Evolutionary conservation across 768 basidiomycete genomes (phyloP).

Genomic region (Boletus barrowsii): DNA sequence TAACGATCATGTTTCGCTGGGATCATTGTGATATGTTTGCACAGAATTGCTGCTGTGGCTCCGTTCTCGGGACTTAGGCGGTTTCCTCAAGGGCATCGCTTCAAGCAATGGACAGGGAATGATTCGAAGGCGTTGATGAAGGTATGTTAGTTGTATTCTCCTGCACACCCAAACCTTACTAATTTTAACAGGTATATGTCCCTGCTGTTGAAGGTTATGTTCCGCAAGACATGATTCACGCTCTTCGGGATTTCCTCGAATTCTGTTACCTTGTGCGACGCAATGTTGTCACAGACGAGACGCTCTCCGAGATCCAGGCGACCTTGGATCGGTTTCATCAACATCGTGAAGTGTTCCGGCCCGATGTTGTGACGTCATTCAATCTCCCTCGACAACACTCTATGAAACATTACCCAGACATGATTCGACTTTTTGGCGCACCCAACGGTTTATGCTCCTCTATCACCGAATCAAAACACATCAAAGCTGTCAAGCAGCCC

Average conservation of each 20-base stretch:
- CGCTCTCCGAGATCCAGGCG: background rate
- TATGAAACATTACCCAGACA: background rate
- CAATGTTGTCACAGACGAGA: background rate
- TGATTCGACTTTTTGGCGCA: background rate
- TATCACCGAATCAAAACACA: background rate
- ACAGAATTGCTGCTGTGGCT: too few relatives aligned
- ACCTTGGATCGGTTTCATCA: background rate
- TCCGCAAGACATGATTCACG: background rate
- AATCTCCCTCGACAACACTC: background rate
- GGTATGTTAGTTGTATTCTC: too few relatives aligned
- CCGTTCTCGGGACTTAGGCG: too few relatives aligned
- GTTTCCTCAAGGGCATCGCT: too few relatives aligned
- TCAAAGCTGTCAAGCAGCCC: background rate
- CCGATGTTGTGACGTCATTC: background rate
- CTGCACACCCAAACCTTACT: too few relatives aligned
- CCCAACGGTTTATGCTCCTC: background rate
- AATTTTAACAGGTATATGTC: background rate
- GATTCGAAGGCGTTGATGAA: too few relatives aligned
- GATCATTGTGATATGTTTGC: too few relatives aligned
- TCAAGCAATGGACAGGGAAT: too few relatives aligned
- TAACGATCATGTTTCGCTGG: too few relatives aligned
- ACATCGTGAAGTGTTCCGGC: background rate
- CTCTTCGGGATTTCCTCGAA: background rate
- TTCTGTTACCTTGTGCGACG: background rate
- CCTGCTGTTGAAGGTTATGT: conserved; percentile 7